Percentiles rank a stretch among this genome's conserved stretches.
Evolutionary conservation across 2,329 filamentous ascomycete genomes (phyloP).

Genomic region (Alternaria alternata): DNA sequence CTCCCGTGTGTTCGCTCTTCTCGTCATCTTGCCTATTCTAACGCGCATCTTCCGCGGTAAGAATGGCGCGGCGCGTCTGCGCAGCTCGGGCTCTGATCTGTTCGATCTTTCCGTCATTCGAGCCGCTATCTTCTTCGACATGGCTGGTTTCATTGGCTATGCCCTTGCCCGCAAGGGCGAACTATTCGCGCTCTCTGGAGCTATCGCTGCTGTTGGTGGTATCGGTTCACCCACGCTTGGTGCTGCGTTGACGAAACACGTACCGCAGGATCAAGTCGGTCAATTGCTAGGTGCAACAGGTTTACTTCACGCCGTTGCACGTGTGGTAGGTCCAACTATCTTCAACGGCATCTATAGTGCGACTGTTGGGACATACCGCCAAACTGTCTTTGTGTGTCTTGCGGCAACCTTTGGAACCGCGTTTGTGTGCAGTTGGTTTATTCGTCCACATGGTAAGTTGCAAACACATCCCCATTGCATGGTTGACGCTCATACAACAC

Average conservation of each 20-base stretch:
- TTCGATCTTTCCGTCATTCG: slow-evolving; percentile 83
- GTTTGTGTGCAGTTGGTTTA: slow-evolving; percentile 72
- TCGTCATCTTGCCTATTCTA: slow-evolving; percentile 77
- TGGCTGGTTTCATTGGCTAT: slow-evolving; percentile 79
- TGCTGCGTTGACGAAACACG: slow-evolving; percentile 86
- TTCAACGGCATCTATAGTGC: slow-evolving; percentile 87
- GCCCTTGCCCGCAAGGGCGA: slow-evolving; percentile 67
- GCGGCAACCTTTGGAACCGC: slow-evolving; percentile 71
- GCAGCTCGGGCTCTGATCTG: slow-evolving; percentile 71
- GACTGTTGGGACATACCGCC: slow-evolving; percentile 80
- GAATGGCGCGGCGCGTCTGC: slow-evolving; percentile 47
- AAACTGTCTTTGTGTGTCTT: slow-evolving; percentile 83
- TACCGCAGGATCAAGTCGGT: slow-evolving; percentile 81
- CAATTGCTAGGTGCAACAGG: slow-evolving; percentile 89
- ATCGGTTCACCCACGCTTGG: slow-evolving; percentile 87
- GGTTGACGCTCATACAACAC: not conserved
- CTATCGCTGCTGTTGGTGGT: slow-evolving; percentile 79
- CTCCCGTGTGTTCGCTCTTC: slow-evolving; percentile 76
- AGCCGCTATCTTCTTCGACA: slow-evolving; percentile 76
- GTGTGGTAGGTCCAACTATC: slow-evolving; percentile 79
- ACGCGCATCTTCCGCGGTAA: slow-evolving; percentile 77
- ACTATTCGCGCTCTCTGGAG: slow-evolving; percentile 75
- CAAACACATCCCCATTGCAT: not conserved
- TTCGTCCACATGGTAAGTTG: slow-evolving; percentile 76
- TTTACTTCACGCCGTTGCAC: slow-evolving; percentile 80